Evolutionary conservation across 1,284 basidiomycete species (phyloP).

Genomic region (Pseudozyma sp.): DNA sequence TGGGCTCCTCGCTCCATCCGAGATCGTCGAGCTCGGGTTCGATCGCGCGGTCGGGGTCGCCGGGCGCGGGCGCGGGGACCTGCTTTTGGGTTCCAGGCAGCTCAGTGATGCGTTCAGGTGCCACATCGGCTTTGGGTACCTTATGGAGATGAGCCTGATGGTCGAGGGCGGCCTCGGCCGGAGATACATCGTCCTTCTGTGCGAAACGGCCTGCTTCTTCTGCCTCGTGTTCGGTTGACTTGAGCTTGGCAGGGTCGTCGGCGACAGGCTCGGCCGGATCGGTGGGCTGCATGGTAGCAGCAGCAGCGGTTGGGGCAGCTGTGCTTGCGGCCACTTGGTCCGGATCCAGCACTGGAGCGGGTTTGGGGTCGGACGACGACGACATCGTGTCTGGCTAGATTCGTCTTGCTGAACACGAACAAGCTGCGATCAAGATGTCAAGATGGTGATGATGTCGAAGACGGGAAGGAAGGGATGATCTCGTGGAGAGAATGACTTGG

Average conservation of each 20-base stretch:
- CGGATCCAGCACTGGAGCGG: slow-evolving; percentile 40
- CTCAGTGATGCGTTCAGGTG: slow-evolving; percentile 34
- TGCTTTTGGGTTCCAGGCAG: slow-evolving; percentile 29
- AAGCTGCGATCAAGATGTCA: not conserved
- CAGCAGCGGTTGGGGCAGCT: slow-evolving; percentile 7
- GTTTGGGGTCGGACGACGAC: slow-evolving; percentile 13
- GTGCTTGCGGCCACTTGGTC: slow-evolving; percentile 45
- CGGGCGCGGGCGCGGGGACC: slow-evolving; percentile 40
- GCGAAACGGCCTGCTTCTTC: slow-evolving; percentile 35
- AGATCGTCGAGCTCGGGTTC: slow-evolving; percentile 59
- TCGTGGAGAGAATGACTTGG: no score
- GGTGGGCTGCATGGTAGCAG: slow-evolving; percentile 23
- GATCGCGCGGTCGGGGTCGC: slow-evolving; percentile 47
- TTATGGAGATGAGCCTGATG: slow-evolving; percentile 44
- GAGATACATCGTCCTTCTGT: slow-evolving; percentile 16
- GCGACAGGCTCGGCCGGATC: slow-evolving; percentile 20
- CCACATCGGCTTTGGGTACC: slow-evolving; percentile 42
- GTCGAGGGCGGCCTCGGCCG: slow-evolving; percentile 35
- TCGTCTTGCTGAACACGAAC: not conserved
- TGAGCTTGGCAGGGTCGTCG: slow-evolving; percentile 26
- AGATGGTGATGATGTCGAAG: not conserved
- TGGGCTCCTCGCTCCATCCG: slow-evolving; percentile 60
- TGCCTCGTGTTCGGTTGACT: slow-evolving; percentile 5
- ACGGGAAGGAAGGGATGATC: not conserved
- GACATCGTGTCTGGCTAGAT: slow-evolving; percentile 12